Base-by-base conservation (phyloP, 129 eudicot species). In the Helichrysum umbraculigerum region DNA sequence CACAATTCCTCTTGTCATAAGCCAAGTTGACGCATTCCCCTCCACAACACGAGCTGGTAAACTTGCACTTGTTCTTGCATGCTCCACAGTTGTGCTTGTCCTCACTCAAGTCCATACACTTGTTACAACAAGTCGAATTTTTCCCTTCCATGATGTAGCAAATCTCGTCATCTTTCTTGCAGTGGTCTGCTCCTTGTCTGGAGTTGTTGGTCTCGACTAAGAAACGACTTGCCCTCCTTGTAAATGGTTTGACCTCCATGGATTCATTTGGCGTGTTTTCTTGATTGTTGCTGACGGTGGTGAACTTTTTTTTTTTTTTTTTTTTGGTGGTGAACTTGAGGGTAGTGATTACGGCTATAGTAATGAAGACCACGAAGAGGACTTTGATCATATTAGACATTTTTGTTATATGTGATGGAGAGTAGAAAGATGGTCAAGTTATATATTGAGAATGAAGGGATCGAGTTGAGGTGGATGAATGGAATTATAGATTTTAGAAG, bases 1-100 rank as follows among this genome's bases (percentile, higher is more conserved):
- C 90, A 39, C 97, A 91, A 70, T 88, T 81, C 67, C 94, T 79
- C 88, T 88, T 91, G 54, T 88, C 94, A 29, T 68, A 84, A 16
- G 87, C 77, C 59, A 85, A 74, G 14, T 83, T 68, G 71, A 91
- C 94, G 14, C 97, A 91, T 70, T 88, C 78, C 8, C 92, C 88
- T 15, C 73, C 12, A 20, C 97, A 91, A 71, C 97, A 91, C 0
- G 74, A 10, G 16, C 84, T 75, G 0, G 88, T 75, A 14, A 29
- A 72, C 71, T 42, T 61, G 78, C 93, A 88, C 71, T 83, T 85
- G 22, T 71, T 81, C 76, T 85, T 81, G 76, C 93, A 88, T 6
- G 80, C 72, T 22, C 93, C 93, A 34, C 93, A 88, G 68, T 88
- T 64, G 5, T 83, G 20, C 10, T 51, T 19, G 25, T 88, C 86